Conservation (phyloP, 306 rosid species). For the Fragaria iinumae region DNA sequence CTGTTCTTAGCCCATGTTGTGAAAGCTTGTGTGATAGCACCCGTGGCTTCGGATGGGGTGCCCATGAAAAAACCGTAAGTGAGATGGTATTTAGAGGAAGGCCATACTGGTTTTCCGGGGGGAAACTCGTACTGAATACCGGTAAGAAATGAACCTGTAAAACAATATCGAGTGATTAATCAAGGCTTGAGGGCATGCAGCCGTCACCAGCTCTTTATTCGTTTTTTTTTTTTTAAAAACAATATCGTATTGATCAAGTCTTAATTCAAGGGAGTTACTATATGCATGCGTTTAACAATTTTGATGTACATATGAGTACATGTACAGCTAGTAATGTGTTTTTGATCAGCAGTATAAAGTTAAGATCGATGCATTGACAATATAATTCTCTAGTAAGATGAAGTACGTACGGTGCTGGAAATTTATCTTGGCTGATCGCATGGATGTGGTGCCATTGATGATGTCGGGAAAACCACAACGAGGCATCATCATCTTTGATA, state of each 20-base stretch:
- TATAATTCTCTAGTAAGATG: not conserved
- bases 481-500: slow-evolving; percentile 35
- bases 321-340: no score
- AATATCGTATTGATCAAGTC: not conserved
- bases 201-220: no score
- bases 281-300: not conserved
- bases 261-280: not conserved
- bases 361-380: no score
- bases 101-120: slow-evolving; percentile 17
- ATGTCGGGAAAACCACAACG: slow-evolving; percentile 47
- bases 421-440: slow-evolving; percentile 14
- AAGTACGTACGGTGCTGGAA: not conserved
- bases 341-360: no score
- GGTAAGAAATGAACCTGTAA: not conserved
- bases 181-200: no score
- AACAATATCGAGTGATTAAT: not conserved
- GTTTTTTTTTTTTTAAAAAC: no score
- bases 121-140: slow-evolving; percentile 17
- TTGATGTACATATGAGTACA: not conserved
- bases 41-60: not conserved
- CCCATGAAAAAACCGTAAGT: slow-evolving; percentile 15
- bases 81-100: slow-evolving; percentile 18
- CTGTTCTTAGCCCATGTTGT: not conserved
- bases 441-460: slow-evolving; percentile 22
- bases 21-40: not conserved